Evolutionary conservation across 805 yeast genomes (phyloP), one percentile per base, ranked within the genome.

Genomic region (Alloascoidea africana): DNA sequence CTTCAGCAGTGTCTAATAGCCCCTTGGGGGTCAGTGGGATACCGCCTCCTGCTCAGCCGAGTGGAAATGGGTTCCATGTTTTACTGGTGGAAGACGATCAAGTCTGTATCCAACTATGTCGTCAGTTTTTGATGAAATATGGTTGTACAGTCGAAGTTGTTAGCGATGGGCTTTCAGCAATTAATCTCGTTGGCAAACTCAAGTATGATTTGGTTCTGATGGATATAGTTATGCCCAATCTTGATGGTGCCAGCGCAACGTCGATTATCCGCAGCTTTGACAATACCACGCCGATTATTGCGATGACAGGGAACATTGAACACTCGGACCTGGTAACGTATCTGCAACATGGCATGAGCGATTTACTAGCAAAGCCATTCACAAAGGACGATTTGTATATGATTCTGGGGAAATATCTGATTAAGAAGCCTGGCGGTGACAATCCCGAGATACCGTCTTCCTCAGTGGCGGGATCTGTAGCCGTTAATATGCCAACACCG

Each of bases 111-210:
- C 83, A 80, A 44, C 63, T 89, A 5, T 83, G 96, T 47, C 66
- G 82, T 5, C 82, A 83, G 53, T 84, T 91, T 50, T 56, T 91
- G 41, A 71, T 73, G 51, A 82, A 84, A 50, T 85, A 82, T 53
- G 96, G 96, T 0, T 87, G 96, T 54, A 76, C 85, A 11, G 95
- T 89, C 3, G 89, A 91, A 36, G 84, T 86, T 14, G 96, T 84
- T 0, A 80, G 84, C 3, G 96, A 89, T 59, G 99, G 98, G 0
- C 59, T 89, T 5, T 76, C 83, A 27, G 96, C 96, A 2, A 85
- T 91, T 34, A 69, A 75, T 23, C 78, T 76, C 0, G 70, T 81
- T 18, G 87, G 78, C 51, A 71, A 73, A 37, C 70, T 72, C 27
- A 70, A 76, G 46, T 82, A 76, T 49, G 94, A 80, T 55, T 59